These are phyloP conservation scores for Cornus kousa DNA, from an alignment of 148 eudicot genomes.

Conservation along the genomic window DNA sequence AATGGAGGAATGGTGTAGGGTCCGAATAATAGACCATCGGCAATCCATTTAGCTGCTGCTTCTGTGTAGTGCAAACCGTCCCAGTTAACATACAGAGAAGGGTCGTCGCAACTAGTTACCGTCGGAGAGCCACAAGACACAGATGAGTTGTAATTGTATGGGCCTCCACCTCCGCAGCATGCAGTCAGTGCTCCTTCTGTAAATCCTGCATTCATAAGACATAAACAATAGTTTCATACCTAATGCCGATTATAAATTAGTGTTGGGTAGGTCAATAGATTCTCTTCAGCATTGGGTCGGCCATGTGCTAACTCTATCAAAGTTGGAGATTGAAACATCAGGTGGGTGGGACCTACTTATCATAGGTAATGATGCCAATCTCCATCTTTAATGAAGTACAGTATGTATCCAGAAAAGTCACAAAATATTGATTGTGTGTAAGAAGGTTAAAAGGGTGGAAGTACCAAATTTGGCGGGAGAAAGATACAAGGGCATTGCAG, in stretches of 20 bases:
- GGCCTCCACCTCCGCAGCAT: constrained; percentile 39
- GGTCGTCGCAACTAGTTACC: constrained; percentile 25
- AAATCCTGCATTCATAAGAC: constrained; percentile 24
- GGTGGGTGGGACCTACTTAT: no score
- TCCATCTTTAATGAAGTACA: no score
- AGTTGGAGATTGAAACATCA: no score
- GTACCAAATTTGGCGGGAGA: constrained; percentile 29
- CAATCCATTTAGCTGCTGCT: constrained; percentile 26
- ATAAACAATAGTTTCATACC: no score
- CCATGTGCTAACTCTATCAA: no score
- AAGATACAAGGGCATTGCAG: constrained; percentile 19
- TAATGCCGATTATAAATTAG: no score
- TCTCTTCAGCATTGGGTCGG: no score
- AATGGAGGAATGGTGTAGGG: constrained; percentile 24
- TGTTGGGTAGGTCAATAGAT: no score
- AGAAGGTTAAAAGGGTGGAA: background rate
- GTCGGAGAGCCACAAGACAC: constrained; percentile 12
- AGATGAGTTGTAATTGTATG: constrained; percentile 14
- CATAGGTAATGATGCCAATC: no score
- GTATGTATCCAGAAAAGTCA: background rate
- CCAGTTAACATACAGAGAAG: constrained; percentile 29
- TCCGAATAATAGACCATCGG: constrained; percentile 25
- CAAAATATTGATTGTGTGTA: background rate
- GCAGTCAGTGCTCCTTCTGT: constrained; percentile 15
- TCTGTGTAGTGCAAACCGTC: constrained; percentile 40